A percentile compares a stretch with the other conserved stretches of the same genome.
Evolutionary conservation across 225 moss, liverwort and hornwort species (phyloP).

Genomic region (Pseudoscleropodium purum): DNA sequence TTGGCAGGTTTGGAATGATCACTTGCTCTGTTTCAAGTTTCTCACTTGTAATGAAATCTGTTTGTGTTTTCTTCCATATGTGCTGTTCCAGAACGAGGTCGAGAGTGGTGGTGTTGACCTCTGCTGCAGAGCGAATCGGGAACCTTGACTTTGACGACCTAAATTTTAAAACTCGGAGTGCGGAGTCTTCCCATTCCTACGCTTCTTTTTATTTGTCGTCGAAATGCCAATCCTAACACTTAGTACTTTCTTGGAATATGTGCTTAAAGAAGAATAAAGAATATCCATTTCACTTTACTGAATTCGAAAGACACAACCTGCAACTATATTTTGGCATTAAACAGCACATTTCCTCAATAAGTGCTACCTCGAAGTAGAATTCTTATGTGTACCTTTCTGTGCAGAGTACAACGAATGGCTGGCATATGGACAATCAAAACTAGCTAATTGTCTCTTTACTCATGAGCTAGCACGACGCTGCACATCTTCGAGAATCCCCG

Average conservation of each 20-base stretch:
- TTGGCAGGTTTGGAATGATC: background rate
- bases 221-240: background rate
- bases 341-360: background rate
- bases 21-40: background rate
- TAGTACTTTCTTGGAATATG: background rate
- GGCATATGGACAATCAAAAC: slow-evolving; percentile 85
- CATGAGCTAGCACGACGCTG: slow-evolving; percentile 66
- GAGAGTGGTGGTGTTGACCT: slow-evolving; percentile 69
- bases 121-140: slow-evolving; percentile 61
- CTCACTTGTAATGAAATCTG: background rate
- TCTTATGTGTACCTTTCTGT: background rate
- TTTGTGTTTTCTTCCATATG: background rate
- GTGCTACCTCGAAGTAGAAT: background rate
- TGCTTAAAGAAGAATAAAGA: background rate
- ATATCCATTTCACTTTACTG: background rate
- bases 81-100: slow-evolving; percentile 43
- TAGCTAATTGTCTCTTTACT: slow-evolving; percentile 74
- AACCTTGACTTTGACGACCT: slow-evolving; percentile 61
- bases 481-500: slow-evolving; percentile 34
- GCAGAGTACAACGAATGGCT: slow-evolving; percentile 61
- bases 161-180: slow-evolving; percentile 65
- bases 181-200: background rate
- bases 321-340: background rate
- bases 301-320: background rate
- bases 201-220: background rate